Evolutionary conservation across 1,284 basidiomycete species (phyloP), one percentile per base, ranked within the genome.

Genomic region (Rhodotorula sp.): DNA sequence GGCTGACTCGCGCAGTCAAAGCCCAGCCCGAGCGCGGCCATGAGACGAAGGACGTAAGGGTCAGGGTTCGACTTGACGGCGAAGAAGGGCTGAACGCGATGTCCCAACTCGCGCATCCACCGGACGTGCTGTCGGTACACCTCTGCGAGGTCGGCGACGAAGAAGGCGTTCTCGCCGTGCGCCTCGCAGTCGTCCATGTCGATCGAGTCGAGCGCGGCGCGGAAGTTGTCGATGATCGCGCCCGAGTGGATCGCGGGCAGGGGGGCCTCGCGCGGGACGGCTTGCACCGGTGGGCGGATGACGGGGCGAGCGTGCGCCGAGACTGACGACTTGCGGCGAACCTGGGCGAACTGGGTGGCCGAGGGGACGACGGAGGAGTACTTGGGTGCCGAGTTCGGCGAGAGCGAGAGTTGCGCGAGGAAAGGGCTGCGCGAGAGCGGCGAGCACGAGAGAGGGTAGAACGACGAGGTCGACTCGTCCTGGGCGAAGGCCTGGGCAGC

Each of bases 1-100:
- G 89, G 89, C 77, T 92, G 91, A 54, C 94, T 98, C n/a, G 96
- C 96, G 78, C 96, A 99, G 82, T 99, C 96, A 82, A 99, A 99
- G 22, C 93, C 93, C 2, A 90, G 85, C 52, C 95, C 95, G 69
- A 98, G 83, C 31, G 89, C 87, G 18, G 93, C 91, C 52, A 99
- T 87, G 59, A 99, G 86, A 71, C 92, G 89, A 64, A 99, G 84
- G 59, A 99, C 88, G 77, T 92, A 91, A 4, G 93, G 92, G 78
- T 98, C 95, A 20, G 96, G 95, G 83, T 98, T 99, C 83, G 94
- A 97, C 83, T 97, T 98, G 79, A 96, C 89, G 65, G 94, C 90
- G 81, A 93, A 99, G 82, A 93, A 97, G 37, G 95, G 93, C 76
- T 92, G 87, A 56, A 99, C 88, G 65, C 90, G 87, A 22, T 91